These are phyloP conservation scores for Sinapis alba DNA, from an alignment of 441 rosid species.

Conservation along the genomic window DNA sequence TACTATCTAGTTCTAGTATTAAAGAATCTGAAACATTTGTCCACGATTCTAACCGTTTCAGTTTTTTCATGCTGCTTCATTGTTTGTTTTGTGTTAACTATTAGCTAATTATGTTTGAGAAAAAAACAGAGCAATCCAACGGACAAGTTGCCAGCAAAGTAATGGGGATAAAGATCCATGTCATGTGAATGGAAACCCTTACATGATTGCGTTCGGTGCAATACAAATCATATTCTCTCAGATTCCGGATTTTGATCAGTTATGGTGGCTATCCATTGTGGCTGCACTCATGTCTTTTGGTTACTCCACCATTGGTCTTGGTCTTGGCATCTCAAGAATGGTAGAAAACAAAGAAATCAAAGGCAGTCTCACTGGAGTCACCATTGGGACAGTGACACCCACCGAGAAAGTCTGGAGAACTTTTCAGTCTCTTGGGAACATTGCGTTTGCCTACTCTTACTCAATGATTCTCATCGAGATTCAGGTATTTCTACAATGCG, in stretches of 20 bases:
- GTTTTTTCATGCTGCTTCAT: no score
- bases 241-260: constrained; percentile 79
- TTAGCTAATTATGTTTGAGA: no score
- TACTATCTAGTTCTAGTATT: no score
- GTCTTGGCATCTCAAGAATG: constrained; percentile 74
- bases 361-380: constrained; percentile 76
- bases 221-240: constrained; percentile 71
- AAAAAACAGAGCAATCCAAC: no score
- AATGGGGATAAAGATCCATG: constrained; percentile 68
- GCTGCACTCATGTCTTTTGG: constrained; percentile 94
- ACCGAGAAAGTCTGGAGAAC: constrained; percentile 87
- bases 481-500: constrained; percentile 60
- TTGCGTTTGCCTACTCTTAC: constrained; percentile 88
- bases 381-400: constrained; percentile 55
- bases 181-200: constrained; percentile 63
- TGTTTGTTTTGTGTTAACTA: no score
- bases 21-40: no score
- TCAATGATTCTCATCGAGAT: constrained; percentile 82
- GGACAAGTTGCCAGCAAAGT: no score
- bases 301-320: constrained; percentile 76
- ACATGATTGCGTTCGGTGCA: constrained; percentile 80
- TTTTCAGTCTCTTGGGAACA: constrained; percentile 79
- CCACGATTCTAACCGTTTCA: no score
- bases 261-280: constrained; percentile 85
- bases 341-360: no score